Conservation (phyloP, 441 rosid genomes). For the Biscutella laevigata region DNA sequence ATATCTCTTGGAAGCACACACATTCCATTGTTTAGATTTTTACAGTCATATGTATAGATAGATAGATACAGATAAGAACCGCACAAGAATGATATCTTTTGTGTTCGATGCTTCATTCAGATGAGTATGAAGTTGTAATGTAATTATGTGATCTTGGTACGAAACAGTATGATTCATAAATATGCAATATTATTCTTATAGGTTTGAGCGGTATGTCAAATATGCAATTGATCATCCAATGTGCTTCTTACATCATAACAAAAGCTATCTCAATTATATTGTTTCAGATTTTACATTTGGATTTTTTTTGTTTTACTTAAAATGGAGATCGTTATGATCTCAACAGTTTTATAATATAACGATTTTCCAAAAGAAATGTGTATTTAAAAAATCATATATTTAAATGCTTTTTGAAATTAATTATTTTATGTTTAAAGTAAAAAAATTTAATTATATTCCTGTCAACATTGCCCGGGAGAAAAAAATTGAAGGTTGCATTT, state of each 20-base stretch:
- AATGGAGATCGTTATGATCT: no score
- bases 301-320: no score
- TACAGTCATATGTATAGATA: constrained; percentile 71
- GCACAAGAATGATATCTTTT: constrained; percentile 81
- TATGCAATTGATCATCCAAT: constrained; percentile 92
- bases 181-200: constrained; percentile 21
- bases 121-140: constrained; percentile 31
- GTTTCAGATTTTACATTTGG: no score
- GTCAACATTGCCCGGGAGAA: no score
- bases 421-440: no score
- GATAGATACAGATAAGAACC: constrained; percentile 60
- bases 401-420: no score
- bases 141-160: neutral
- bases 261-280: constrained; percentile 63
- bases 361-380: no score
- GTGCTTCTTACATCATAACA: constrained; percentile 66
- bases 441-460: no score
- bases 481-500: no score
- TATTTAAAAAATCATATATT: no score
- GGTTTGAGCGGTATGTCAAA: constrained; percentile 90
- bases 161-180: neutral
- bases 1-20: no score
- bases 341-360: no score
- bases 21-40: neutral
- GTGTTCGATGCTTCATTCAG: constrained; percentile 75